Evolutionary conservation across 2,329 filamentous ascomycete genomes (phyloP).

Genomic region (Aspergillus chevalieri): DNA sequence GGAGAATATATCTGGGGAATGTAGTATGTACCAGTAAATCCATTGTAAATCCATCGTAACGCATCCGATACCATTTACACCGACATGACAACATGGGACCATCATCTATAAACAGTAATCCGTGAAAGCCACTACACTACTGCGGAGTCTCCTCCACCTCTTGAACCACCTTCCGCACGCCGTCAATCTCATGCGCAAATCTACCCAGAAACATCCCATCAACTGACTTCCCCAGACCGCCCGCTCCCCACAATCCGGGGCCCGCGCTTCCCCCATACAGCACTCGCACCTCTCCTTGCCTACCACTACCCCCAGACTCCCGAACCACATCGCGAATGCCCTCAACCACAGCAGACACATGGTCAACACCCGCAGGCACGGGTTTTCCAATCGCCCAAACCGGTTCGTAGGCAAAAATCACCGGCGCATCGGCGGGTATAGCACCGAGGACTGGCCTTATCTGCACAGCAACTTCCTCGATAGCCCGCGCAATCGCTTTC

Average conservation of each 20-base stretch:
- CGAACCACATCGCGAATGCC: constrained; percentile 54
- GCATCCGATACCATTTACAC: neutral
- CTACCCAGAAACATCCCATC: constrained; percentile 77
- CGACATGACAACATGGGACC: neutral
- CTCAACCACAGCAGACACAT: constrained; percentile 65
- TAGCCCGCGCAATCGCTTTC: constrained; percentile 54
- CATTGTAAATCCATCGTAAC: neutral
- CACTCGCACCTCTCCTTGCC: constrained; percentile 51
- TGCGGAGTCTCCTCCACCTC: constrained; percentile 55
- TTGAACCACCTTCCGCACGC: constrained; percentile 63
- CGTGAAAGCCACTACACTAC: neutral
- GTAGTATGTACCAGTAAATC: no score
- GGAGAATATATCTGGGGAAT: no score
- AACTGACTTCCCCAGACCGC: constrained; percentile 58
- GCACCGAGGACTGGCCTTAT: constrained; percentile 57
- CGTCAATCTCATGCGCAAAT: constrained; percentile 70
- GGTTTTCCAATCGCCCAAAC: constrained; percentile 81
- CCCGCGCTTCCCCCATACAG: constrained; percentile 80
- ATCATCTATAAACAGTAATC: neutral
- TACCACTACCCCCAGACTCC: constrained; percentile 43
- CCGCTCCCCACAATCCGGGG: constrained; percentile 60
- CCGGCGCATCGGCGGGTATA: constrained; percentile 57
- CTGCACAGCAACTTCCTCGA: constrained; percentile 61
- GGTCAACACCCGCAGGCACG: constrained; percentile 63
- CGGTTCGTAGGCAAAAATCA: constrained; percentile 79